Conservation (phyloP, 2,329 filamentous ascomycete species). For the Fusarium sororula region DNA sequence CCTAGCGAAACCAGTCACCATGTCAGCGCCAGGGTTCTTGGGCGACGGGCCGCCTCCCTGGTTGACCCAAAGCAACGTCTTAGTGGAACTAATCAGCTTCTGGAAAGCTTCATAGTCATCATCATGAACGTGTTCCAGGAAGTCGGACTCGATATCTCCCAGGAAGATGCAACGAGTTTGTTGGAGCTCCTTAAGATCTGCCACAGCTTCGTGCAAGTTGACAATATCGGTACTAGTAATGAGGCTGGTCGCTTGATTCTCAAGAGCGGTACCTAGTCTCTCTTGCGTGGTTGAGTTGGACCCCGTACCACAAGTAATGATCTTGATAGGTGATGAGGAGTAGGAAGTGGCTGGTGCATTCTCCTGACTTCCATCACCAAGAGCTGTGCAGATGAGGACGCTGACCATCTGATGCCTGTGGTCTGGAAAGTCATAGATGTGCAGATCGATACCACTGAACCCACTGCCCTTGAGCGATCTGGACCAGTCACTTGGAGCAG, state of each 20-base stretch:
- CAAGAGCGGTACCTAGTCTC: not conserved
- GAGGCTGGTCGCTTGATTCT: not conserved
- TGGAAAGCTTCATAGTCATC: not conserved
- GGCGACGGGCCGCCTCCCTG: not conserved
- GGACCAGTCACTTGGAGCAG: not conserved
- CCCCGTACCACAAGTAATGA: not conserved
- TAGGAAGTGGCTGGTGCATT: not conserved
- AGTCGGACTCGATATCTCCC: not conserved
- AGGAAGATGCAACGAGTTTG: not conserved
- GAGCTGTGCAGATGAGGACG: not conserved
- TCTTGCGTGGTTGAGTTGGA: not conserved
- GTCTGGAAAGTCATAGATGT: constrained; percentile 7
- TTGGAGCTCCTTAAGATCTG: not conserved
- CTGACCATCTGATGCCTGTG: not conserved
- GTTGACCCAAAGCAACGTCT: not conserved
- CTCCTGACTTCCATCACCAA: not conserved
- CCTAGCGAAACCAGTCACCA: constrained; percentile 3
- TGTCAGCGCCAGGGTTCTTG: not conserved
- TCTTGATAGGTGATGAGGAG: not conserved
- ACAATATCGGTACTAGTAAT: not conserved
- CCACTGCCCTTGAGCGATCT: not conserved
- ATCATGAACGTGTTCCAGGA: not conserved
- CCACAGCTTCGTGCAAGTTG: not conserved
- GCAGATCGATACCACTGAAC: not conserved
- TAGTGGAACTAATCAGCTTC: not conserved